phyloP scores from a whole-genome alignment of 495 filamentous ascomycete species.

The Umbilicaria muhlenbergii region DNA sequence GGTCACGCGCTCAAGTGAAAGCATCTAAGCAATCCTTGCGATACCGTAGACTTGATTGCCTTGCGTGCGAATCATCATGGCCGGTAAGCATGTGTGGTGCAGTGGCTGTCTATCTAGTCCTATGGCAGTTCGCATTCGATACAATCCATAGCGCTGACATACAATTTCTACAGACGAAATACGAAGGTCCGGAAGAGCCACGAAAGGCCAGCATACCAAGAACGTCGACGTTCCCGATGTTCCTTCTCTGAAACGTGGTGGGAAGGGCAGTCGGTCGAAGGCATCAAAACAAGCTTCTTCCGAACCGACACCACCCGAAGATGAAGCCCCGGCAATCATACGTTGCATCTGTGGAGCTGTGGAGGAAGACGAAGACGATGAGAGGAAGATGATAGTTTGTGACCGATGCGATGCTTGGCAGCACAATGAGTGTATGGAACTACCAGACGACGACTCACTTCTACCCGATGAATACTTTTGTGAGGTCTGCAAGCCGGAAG shows the following conservation, averaged over 20 bases:
- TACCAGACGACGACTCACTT: constrained; percentile 59
- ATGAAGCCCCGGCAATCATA: constrained; percentile 59
- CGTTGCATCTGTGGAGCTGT: constrained; percentile 86
- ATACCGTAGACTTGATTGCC: too few relatives aligned
- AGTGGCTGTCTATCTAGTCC: not conserved
- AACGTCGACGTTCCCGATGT: constrained; percentile 54
- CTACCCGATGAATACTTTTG: constrained; percentile 74
- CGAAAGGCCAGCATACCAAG: constrained; percentile 88
- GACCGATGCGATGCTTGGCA: constrained; percentile 89
- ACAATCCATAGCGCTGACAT: constrained; percentile 18
- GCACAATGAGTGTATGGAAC: constrained; percentile 88
- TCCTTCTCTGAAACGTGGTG: constrained; percentile 41
- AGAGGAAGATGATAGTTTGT: constrained; percentile 78
- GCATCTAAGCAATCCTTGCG: too few relatives aligned
- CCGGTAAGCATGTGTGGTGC: not conserved
- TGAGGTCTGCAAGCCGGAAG: constrained; percentile 71
- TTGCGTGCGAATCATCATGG: not conserved
- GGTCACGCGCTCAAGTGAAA: too few relatives aligned
- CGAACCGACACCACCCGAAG: constrained; percentile 42
- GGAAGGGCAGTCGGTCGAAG: constrained; percentile 40
- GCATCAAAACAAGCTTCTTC: constrained; percentile 31
- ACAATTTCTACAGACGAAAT: constrained; percentile 49
- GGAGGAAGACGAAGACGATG: constrained; percentile 67
- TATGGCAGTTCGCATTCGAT: not conserved
- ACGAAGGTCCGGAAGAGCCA: constrained; percentile 83